Evolutionary conservation across 805 yeast genomes (phyloP).

Genomic region (Monosporozyma aerobia): DNA sequence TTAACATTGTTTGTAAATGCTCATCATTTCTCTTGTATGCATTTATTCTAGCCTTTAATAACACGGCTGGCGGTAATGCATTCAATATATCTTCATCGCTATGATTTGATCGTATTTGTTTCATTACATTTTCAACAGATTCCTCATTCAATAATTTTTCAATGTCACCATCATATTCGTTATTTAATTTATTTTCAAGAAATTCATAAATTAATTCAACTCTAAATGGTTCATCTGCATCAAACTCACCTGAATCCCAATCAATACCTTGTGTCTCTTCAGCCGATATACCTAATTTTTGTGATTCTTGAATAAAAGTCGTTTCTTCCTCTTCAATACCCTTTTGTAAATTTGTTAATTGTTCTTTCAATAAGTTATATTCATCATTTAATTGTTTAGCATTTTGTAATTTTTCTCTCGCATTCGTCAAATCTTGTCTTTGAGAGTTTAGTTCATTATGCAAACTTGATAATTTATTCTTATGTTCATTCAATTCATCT

Average conservation of each 20-base stretch:
- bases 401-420: constrained; percentile 20
- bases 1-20: constrained; percentile 43
- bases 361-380: constrained; percentile 44
- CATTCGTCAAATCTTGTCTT: constrained; percentile 17
- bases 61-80: constrained; percentile 30
- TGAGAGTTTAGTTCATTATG: constrained; percentile 34
- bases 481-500: constrained; percentile 45
- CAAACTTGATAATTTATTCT: constrained; percentile 41
- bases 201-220: constrained; percentile 50
- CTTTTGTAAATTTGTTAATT: constrained; percentile 48
- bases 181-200: constrained; percentile 35
- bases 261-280: constrained; percentile 24
- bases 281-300: constrained; percentile 28
- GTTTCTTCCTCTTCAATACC: constrained; percentile 57
- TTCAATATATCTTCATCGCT: constrained; percentile 11
- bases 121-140: constrained; percentile 15
- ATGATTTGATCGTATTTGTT: constrained; percentile 15
- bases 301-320: constrained; percentile 38
- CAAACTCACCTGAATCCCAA: constrained; percentile 48
- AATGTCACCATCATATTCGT: constrained; percentile 23
- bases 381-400: constrained; percentile 43
- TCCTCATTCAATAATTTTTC: constrained; percentile 20
- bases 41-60: constrained; percentile 65
- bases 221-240: constrained; percentile 88
- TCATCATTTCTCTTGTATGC: constrained; percentile 71